Conservation (phyloP, 2,329 filamentous ascomycete genomes). For the Colletotrichum sojae region DNA sequence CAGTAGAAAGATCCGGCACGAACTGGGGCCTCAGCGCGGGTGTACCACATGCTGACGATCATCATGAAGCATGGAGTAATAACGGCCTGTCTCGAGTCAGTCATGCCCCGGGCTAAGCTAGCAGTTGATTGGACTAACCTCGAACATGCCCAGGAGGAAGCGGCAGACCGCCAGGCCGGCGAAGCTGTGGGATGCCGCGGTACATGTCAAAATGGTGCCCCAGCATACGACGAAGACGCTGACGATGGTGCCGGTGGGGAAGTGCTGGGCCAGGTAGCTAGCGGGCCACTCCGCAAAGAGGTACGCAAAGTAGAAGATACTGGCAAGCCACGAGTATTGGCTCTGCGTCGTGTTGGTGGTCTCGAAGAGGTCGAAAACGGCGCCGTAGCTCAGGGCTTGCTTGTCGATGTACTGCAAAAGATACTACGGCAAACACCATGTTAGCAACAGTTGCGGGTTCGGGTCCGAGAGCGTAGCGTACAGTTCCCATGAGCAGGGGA, state of each 20-base stretch:
- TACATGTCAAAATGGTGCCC: conserved; percentile 45
- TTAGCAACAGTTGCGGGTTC: neutral
- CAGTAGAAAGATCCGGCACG: conserved; percentile 42
- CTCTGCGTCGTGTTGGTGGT: conserved; percentile 50
- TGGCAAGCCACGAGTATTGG: conserved; percentile 50
- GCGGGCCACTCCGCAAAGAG: conserved; percentile 47
- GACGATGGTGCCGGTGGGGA: conserved; percentile 41
- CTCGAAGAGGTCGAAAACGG: conserved; percentile 45
- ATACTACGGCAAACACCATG: neutral
- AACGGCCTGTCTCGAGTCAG: conserved; percentile 35
- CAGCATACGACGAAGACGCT: conserved; percentile 43
- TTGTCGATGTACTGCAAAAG: conserved; percentile 38
- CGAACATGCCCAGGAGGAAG: conserved; percentile 51
- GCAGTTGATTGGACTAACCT: conserved; percentile 27
- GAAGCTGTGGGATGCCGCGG: conserved; percentile 46
- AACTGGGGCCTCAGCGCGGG: conserved; percentile 44
- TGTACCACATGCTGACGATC: conserved; percentile 49
- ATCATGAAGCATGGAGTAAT: conserved; percentile 50
- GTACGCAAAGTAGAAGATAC: conserved; percentile 50
- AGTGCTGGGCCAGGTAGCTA: conserved; percentile 36
- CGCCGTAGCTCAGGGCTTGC: conserved; percentile 52
- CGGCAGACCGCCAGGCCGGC: conserved; percentile 48
- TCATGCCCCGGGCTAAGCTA: neutral
- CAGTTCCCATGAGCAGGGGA: conserved; percentile 41
- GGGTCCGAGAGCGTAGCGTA: neutral